Evolutionary conservation across 2,329 filamentous ascomycete genomes (phyloP).

Genomic region (Pseudogymnoascus sp.): DNA sequence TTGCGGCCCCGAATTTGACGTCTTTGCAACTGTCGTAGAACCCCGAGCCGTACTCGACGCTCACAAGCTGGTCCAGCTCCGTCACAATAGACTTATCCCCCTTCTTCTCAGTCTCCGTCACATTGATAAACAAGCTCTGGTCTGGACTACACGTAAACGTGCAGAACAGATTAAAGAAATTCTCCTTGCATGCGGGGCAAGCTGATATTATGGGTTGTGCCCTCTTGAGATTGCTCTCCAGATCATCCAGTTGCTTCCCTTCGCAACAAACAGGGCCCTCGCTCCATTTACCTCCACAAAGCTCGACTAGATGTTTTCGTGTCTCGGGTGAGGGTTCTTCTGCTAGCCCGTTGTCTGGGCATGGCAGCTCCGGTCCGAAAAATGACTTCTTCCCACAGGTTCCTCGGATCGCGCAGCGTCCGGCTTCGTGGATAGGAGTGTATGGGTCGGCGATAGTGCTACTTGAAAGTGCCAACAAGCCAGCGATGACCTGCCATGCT

Average conservation of each 20-base stretch:
- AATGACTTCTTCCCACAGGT: slow-evolving; percentile 87
- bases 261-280: slow-evolving; percentile 79
- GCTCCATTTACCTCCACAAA: slow-evolving; percentile 85
- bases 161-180: slow-evolving; percentile 98
- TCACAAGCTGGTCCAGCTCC: slow-evolving; percentile 83
- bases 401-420: slow-evolving; percentile 82
- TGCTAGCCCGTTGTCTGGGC: slow-evolving; percentile 81
- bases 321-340: slow-evolving; percentile 63
- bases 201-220: slow-evolving; percentile 84
- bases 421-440: slow-evolving; percentile 65
- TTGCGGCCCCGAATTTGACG: slow-evolving; percentile 94
- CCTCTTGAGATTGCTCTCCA: slow-evolving; percentile 77
- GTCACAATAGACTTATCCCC: slow-evolving; percentile 57
- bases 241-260: slow-evolving; percentile 68
- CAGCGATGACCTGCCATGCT: neutral
- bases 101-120: slow-evolving; percentile 64
- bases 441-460: slow-evolving; percentile 20
- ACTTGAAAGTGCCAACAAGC: neutral
- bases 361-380: slow-evolving; percentile 84
- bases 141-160: slow-evolving; percentile 97
- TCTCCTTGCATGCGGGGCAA: slow-evolving; percentile 93
- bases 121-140: slow-evolving; percentile 90
- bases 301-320: slow-evolving; percentile 67
- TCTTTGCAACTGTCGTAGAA: slow-evolving; percentile 98
- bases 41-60: slow-evolving; percentile 71